Evolutionary conservation across 2,329 filamentous ascomycete species (phyloP).

Genomic region (Fusarium falciforme): DNA sequence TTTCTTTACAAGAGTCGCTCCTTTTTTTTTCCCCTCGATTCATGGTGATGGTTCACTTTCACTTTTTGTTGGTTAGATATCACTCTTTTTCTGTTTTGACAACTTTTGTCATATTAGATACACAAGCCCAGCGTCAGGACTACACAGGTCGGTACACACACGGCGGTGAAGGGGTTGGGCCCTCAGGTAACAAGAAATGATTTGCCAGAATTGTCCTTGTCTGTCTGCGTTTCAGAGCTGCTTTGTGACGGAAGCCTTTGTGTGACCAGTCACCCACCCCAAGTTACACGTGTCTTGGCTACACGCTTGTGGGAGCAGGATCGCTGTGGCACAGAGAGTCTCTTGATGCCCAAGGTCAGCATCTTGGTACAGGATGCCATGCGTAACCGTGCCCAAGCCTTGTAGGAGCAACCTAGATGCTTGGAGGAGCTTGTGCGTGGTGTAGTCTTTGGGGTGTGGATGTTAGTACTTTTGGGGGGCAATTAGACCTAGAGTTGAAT

Average conservation of each 20-base stretch:
- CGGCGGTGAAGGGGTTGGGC: not conserved
- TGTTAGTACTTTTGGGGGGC: not conserved
- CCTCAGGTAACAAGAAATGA: conserved; percentile 12
- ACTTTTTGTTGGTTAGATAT: conserved; percentile 24
- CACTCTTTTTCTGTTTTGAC: conserved; percentile 16
- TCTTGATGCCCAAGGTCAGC: not conserved
- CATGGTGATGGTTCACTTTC: not conserved
- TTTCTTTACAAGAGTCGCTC: not conserved
- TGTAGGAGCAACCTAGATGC: not conserved
- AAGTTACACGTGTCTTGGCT: conserved; percentile 19
- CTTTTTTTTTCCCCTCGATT: not conserved
- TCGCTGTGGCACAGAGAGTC: conserved; percentile 7
- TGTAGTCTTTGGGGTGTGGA: not conserved
- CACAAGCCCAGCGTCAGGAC: not conserved
- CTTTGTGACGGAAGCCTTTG: not conserved
- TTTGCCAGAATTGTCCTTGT: not conserved
- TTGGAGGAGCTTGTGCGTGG: not conserved
- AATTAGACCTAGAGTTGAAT: not conserved
- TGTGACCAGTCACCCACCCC: conserved; percentile 2
- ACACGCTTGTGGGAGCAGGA: conserved; percentile 12
- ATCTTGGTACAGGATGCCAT: not conserved
- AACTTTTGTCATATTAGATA: conserved; percentile 24
- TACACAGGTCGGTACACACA: not conserved
- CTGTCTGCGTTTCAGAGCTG: conserved; percentile 3
- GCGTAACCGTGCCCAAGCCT: not conserved